These are phyloP conservation scores for Colletotrichum cuscutae DNA, from an alignment of 2,329 filamentous ascomycete species.

Conservation along the genomic window DNA sequence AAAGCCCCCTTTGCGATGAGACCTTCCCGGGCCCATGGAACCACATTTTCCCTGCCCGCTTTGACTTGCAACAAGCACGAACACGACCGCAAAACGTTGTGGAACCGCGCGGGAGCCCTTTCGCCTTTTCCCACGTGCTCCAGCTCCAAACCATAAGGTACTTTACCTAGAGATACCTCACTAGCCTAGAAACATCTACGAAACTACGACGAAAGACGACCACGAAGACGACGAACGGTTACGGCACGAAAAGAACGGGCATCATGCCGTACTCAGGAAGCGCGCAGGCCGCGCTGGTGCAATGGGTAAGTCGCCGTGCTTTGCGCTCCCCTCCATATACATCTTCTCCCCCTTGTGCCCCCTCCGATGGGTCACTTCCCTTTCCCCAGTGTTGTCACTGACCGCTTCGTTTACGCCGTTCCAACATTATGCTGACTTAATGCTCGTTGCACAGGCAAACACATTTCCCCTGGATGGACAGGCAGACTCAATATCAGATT, in stretches of 20 bases:
- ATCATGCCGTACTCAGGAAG: constrained; percentile 53
- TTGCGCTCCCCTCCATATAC: constrained; percentile 13
- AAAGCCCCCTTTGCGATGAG: constrained; percentile 18
- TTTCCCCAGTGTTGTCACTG: constrained; percentile 10
- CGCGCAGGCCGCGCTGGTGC: constrained; percentile 65
- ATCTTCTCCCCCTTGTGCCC: neutral
- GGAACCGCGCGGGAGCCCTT: constrained; percentile 20
- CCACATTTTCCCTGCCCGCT: constrained; percentile 29
- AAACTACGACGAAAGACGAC: constrained; percentile 7
- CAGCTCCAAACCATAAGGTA: neutral
- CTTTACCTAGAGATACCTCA: neutral
- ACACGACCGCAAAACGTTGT: constrained; percentile 20
- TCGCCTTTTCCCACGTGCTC: constrained; percentile 25
- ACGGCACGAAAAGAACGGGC: constrained; percentile 11
- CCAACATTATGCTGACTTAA: constrained; percentile 27
- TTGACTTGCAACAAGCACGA: constrained; percentile 28
- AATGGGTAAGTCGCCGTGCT: constrained; percentile 57
- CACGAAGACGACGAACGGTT: neutral
- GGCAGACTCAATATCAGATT: constrained; percentile 61
- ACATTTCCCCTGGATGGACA: constrained; percentile 57
- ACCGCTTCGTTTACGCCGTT: constrained; percentile 24
- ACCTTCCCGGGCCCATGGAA: constrained; percentile 26
- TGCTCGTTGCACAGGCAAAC: constrained; percentile 38
- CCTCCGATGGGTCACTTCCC: neutral
- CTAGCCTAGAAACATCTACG: neutral